Base-by-base conservation (phyloP, 345 rosid genomes). In the Kernera saxatilis region DNA sequence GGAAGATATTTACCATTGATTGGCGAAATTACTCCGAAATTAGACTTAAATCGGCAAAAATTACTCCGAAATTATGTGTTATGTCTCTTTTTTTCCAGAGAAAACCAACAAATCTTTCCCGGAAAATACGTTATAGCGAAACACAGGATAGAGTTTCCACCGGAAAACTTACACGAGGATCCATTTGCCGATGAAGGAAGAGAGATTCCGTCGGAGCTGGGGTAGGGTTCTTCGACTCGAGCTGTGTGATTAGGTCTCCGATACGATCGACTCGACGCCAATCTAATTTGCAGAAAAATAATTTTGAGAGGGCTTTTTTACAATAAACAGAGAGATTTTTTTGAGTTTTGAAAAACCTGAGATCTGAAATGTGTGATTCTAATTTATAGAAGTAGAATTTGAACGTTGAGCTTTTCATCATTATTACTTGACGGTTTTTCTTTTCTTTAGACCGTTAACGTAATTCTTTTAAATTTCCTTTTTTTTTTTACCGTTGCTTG, bases 191-290 rank as follows among this genome's bases (percentile, higher is more conserved):
- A 90, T 86, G 80, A 54, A 84, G 82, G 75, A 85, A 52, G 72
- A 90, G 74, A 30, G 97, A 91, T 32, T 90, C 91, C 6, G 97
- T 93, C 0, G 98, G 97, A 1, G 90, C 92, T 4, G 97, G 84
- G 0, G 88, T 90, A 22, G 97, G 98, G 75, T 93, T 93, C 81
- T 78, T 88, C 9, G 92, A 84, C 70, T 93, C 98, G 15, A 93
- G 90, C 84, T 83, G 92, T 22, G 93, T 82, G 43, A 93, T 93
- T 56, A 90, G 93, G 78, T 93, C 98, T 32, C 88, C 87, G 49
- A 93, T 80, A n/a, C n/a, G n/a, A n/a, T n/a, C n/a, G n/a, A n/a
- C n/a, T n/a, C n/a, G n/a, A n/a, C n/a, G n/a, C n/a, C n/a, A n/a
- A n/a, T n/a, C n/a, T n/a, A n/a, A n/a, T n/a, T n/a, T n/a, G n/a